These are phyloP conservation scores for Xylaria palmicola DNA, from an alignment of 495 filamentous ascomycete species.

Conservation along the genomic window DNA sequence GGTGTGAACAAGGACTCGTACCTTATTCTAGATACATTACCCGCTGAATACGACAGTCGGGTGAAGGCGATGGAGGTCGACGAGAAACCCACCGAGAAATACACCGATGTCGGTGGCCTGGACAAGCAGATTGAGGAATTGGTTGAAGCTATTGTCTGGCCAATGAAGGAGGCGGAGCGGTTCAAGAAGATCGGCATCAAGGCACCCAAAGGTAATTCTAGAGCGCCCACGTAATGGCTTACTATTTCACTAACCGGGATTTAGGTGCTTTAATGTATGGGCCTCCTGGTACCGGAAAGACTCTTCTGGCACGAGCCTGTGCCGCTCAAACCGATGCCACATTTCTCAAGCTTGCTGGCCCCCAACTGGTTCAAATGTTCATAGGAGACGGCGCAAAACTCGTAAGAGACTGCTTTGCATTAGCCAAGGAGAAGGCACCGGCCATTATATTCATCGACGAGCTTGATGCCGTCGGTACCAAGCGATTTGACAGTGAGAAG, in stretches of 20 bases:
- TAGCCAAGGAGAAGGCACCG: conserved; percentile 97
- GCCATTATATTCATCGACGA: conserved; percentile 99
- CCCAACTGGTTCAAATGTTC: conserved; percentile 99
- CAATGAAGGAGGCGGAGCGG: conserved; percentile 98
- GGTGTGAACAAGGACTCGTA: conserved; percentile 99
- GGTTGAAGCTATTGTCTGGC: conserved; percentile 99
- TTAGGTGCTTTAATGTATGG: conserved; percentile 97
- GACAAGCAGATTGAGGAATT: conserved; percentile 99
- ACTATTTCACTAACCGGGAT: background rate
- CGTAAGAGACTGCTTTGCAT: conserved; percentile 93
- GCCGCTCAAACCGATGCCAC: conserved; percentile 98
- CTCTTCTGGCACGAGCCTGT: conserved; percentile 93
- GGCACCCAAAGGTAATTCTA: conserved; percentile 85
- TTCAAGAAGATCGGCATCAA: conserved; percentile 99
- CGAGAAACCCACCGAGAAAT: conserved; percentile 99
- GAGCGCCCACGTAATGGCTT: background rate
- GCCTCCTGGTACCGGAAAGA: conserved; percentile 95
- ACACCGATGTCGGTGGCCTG: conserved; percentile 94
- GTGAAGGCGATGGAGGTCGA: conserved; percentile 99
- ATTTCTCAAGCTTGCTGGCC: conserved; percentile 97
- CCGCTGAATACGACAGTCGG: conserved; percentile 98
- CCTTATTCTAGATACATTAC: conserved; percentile 94
- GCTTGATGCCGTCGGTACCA: conserved; percentile 93
- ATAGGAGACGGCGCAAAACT: conserved; percentile 98
- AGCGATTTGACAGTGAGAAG: conserved; percentile 99